Evolutionary conservation across 371 early-diverging fungal species (phyloP).

Genomic region (Enterospora canceri): DNA sequence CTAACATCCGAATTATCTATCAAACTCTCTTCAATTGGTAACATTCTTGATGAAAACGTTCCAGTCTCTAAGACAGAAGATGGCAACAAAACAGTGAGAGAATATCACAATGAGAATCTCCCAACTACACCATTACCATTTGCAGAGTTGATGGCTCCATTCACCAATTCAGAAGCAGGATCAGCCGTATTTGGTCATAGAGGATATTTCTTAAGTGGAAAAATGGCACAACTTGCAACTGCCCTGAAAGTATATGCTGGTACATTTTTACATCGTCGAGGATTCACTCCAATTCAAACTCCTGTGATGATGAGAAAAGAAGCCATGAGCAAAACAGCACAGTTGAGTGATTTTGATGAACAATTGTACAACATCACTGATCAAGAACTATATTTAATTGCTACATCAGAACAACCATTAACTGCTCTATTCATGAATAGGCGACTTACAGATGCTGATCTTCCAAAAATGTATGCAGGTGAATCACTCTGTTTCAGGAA

Average conservation of each 20-base stretch:
- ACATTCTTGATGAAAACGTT: conserved; percentile 83
- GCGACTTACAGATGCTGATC: conserved; percentile 58
- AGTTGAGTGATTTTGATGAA: conserved; percentile 93
- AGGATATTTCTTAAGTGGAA: conserved; percentile 84
- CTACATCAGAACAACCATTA: conserved; percentile 97
- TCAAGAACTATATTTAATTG: conserved; percentile 85
- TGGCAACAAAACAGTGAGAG: conserved; percentile 67
- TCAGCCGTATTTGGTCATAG: conserved; percentile 93
- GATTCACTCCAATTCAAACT: conserved; percentile 86
- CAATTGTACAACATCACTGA: conserved; percentile 87
- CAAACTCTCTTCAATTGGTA: conserved; percentile 67
- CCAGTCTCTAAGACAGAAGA: conserved; percentile 73
- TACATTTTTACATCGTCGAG: conserved; percentile 70
- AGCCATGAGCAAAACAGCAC: conserved; percentile 92
- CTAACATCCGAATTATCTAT: conserved; percentile 31
- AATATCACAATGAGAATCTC: conserved; percentile 57
- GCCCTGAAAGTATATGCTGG: conserved; percentile 90
- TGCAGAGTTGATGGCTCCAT: conserved; percentile 65
- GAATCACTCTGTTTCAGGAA: conserved; percentile 98
- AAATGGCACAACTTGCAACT: conserved; percentile 82
- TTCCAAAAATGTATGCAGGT: conserved; percentile 67
- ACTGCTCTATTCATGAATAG: conserved; percentile 84
- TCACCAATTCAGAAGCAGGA: conserved; percentile 77
- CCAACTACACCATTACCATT: conserved; percentile 48
- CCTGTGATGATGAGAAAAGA: conserved; percentile 95